These are phyloP conservation scores for Calonectria fujianensis DNA, from an alignment of 2,329 filamentous ascomycete genomes.

Conservation along the genomic window DNA sequence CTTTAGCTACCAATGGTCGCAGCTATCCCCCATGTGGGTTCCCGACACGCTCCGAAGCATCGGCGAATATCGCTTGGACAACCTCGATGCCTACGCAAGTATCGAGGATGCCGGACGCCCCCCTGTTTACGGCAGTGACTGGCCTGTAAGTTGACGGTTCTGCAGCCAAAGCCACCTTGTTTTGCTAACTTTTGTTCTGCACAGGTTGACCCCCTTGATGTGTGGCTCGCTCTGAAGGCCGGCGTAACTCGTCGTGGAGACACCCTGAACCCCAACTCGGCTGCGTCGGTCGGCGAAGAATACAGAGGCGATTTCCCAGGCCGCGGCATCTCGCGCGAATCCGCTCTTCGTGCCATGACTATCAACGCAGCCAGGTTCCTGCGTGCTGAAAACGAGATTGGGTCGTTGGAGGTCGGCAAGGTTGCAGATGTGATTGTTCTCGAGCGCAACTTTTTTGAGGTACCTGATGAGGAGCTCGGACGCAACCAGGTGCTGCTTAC, in stretches of 20 bases:
- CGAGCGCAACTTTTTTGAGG: slow-evolving; percentile 46
- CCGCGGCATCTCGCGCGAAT: slow-evolving; percentile 33
- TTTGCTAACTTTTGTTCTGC: no score
- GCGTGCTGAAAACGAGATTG: slow-evolving; percentile 43
- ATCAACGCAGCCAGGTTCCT: slow-evolving; percentile 43
- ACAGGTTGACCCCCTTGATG: slow-evolving; percentile 49
- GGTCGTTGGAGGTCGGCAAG: slow-evolving; percentile 49
- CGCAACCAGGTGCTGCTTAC: slow-evolving; percentile 47
- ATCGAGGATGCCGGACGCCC: slow-evolving; percentile 37
- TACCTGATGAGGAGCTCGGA: slow-evolving; percentile 43
- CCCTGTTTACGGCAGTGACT: slow-evolving; percentile 46
- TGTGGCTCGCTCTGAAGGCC: slow-evolving; percentile 47
- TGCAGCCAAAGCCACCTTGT: no score
- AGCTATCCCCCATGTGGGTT: slow-evolving; percentile 43
- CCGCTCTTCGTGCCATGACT: slow-evolving; percentile 39
- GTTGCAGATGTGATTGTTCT: slow-evolving; percentile 48
- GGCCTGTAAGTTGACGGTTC: slow-evolving; percentile 39
- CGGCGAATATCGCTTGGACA: slow-evolving; percentile 38
- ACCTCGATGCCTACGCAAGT: slow-evolving; percentile 53
- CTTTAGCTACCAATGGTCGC: slow-evolving; percentile 49
- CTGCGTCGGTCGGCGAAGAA: slow-evolving; percentile 38
- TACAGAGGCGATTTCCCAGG: slow-evolving; percentile 43
- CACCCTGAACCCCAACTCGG: slow-evolving; percentile 47
- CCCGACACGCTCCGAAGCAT: slow-evolving; percentile 44
- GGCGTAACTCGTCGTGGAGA: slow-evolving; percentile 47